Evolutionary conservation across 2,329 filamentous ascomycete genomes (phyloP).

Genomic region (Cercospora sesami): DNA sequence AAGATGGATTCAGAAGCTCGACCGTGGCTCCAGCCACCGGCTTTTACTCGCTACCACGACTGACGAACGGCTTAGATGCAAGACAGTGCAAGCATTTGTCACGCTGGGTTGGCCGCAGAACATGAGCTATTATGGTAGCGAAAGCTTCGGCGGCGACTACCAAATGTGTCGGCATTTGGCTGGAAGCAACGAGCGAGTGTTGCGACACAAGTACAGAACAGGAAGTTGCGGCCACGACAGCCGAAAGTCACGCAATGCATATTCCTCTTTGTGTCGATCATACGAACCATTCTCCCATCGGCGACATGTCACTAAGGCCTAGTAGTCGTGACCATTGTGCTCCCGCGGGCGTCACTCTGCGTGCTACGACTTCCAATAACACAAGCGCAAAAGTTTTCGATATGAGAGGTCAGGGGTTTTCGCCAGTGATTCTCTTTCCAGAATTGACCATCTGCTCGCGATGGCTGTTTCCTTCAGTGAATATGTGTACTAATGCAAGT

Average conservation of each 20-base stretch:
- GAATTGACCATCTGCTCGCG: not conserved
- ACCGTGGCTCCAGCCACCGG: conserved; percentile 15
- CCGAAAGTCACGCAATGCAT: not conserved
- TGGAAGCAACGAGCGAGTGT: not conserved
- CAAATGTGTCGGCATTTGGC: not conserved
- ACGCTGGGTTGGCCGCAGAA: not conserved
- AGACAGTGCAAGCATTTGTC: not conserved
- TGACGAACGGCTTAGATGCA: not conserved
- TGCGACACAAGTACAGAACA: not conserved
- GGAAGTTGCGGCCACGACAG: not conserved
- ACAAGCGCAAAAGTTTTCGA: not conserved
- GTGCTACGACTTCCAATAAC: not conserved
- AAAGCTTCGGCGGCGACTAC: not conserved
- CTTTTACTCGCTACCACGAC: not conserved
- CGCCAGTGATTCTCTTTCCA: not conserved
- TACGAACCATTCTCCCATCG: not conserved
- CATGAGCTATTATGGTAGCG: not conserved
- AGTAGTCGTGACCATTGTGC: not conserved
- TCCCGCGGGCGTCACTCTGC: not conserved
- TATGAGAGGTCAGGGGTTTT: not conserved
- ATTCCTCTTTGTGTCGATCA: not conserved
- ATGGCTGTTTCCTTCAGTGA: not conserved
- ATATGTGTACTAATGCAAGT: not conserved
- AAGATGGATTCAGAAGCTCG: not conserved
- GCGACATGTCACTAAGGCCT: not conserved